Evolutionary conservation across 768 basidiomycete genomes (phyloP).

Genomic region (Lentinula raphanica): DNA sequence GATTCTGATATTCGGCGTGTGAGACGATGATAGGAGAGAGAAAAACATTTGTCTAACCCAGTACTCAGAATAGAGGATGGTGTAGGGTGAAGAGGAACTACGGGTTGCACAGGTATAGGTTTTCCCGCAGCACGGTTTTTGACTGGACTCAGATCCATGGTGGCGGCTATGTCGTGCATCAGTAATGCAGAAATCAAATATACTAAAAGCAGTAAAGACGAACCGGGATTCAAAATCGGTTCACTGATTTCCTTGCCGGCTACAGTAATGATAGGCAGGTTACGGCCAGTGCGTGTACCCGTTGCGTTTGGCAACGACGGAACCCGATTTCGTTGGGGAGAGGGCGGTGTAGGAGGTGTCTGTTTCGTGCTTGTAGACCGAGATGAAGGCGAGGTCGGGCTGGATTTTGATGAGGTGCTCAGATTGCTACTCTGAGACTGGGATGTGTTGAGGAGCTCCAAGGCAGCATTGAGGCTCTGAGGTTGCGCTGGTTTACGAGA

Average conservation of each 20-base stretch:
- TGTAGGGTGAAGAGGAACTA: slow-evolving; percentile 21
- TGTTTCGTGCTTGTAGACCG: slow-evolving; percentile 12
- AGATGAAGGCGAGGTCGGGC: slow-evolving; percentile 20
- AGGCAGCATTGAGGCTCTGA: slow-evolving; percentile 68
- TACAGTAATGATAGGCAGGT: slow-evolving; percentile 36
- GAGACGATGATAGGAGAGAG: slow-evolving; percentile 10
- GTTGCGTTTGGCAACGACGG: slow-evolving; percentile 32
- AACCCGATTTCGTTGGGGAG: slow-evolving; percentile 37
- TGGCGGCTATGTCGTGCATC: slow-evolving; percentile 44
- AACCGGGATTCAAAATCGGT: slow-evolving; percentile 69
- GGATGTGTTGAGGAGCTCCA: slow-evolving; percentile 53
- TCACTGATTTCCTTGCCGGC: slow-evolving; percentile 63
- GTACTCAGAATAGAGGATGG: slow-evolving; percentile 50
- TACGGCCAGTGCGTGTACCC: slow-evolving; percentile 28
- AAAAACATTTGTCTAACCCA: slow-evolving; percentile 42
- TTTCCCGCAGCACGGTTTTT: slow-evolving; percentile 55
- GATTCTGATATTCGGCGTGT: slow-evolving; percentile 38
- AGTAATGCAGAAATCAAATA: slow-evolving; percentile 4
- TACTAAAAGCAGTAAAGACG: slow-evolving; percentile 15
- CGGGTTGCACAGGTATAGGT: slow-evolving; percentile 56
- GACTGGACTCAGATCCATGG: slow-evolving; percentile 69
- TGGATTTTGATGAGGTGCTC: not conserved
- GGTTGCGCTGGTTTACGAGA: slow-evolving; percentile 52
- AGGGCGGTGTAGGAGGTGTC: slow-evolving; percentile 27
- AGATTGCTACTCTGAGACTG: slow-evolving; percentile 30